phyloP scores from a whole-genome alignment of 106 monocot species.

The Dioscorea zingiberensis region DNA sequence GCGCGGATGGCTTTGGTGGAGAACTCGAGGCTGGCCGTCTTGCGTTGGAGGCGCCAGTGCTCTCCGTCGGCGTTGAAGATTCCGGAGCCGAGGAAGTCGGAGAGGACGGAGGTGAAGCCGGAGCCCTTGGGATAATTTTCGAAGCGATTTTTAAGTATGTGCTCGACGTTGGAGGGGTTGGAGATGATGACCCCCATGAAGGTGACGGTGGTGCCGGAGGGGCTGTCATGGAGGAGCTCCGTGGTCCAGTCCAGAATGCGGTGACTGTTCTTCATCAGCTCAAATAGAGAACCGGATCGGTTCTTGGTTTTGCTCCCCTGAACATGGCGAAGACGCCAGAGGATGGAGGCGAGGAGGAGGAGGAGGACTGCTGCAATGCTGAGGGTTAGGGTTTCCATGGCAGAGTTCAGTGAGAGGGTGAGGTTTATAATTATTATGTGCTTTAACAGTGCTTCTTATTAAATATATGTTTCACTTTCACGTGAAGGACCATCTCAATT shows the following conservation, averaged over 20 bases:
- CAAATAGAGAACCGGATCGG: constrained; percentile 10
- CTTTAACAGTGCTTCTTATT: too few relatives aligned
- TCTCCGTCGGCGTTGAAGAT: constrained; percentile 29
- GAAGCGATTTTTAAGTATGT: constrained; percentile 1
- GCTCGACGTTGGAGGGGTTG: constrained; percentile 2
- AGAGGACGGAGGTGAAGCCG: neutral
- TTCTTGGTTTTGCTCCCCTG: neutral
- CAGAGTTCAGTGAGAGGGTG: too few relatives aligned
- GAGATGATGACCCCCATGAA: neutral
- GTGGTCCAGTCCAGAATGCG: constrained; percentile 38
- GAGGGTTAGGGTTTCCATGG: neutral
- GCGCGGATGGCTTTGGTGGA: neutral
- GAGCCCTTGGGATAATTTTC: constrained; percentile 18
- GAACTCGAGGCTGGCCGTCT: constrained; percentile 4
- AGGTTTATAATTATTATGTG: too few relatives aligned
- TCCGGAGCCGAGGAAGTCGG: constrained; percentile 21
- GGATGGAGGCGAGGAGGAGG: neutral
- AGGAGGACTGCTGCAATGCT: neutral
- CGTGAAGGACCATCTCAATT: too few relatives aligned
- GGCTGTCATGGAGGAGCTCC: constrained; percentile 9
- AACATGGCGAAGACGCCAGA: neutral
- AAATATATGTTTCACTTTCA: too few relatives aligned
- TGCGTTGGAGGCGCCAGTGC: constrained; percentile 15
- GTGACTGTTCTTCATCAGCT: constrained; percentile 36
- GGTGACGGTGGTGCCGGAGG: constrained; percentile 19